Evolutionary conservation across 495 filamentous ascomycete genomes (phyloP).

Genomic region (Penicillium lagena): DNA sequence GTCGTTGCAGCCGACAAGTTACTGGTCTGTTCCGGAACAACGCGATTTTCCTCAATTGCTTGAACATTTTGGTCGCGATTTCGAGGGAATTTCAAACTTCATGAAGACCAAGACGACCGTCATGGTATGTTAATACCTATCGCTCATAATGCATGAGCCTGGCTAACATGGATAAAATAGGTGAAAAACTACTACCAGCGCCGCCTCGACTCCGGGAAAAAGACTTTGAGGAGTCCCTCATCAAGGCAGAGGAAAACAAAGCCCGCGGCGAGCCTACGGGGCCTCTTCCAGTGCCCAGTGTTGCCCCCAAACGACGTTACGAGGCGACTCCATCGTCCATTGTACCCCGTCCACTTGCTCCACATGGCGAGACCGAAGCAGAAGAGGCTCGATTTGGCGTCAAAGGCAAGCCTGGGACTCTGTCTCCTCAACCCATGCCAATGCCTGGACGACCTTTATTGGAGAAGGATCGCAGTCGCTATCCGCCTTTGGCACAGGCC

Average conservation of each 20-base stretch:
- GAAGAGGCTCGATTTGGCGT: conserved; percentile 45
- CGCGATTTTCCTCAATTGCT: conserved; percentile 74
- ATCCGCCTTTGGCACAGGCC: conserved; percentile 40
- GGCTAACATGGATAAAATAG: conserved; percentile 43
- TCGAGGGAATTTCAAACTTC: conserved; percentile 70
- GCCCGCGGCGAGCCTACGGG: conserved; percentile 62
- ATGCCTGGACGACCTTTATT: conserved; percentile 22
- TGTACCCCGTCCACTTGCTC: conserved; percentile 54
- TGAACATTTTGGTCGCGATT: conserved; percentile 83
- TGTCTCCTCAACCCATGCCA: conserved; percentile 27
- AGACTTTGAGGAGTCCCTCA: conserved; percentile 63
- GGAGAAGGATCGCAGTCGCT: conserved; percentile 35
- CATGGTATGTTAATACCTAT: conserved; percentile 59
- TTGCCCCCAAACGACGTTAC: conserved; percentile 53
- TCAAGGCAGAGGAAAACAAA: conserved; percentile 64
- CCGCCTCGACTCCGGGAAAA: conserved; percentile 61
- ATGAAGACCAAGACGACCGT: conserved; percentile 91
- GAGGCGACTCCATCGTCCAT: conserved; percentile 50
- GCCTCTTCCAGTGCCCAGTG: conserved; percentile 55
- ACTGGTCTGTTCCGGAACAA: conserved; percentile 93
- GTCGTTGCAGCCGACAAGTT: conserved; percentile 72
- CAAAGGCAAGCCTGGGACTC: conserved; percentile 32
- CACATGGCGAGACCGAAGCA: conserved; percentile 46
- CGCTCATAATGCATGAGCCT: background rate
- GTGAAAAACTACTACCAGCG: conserved; percentile 90